Conservation (phyloP, 805 yeast genomes). For the Wickerhamiella occidentalis region DNA sequence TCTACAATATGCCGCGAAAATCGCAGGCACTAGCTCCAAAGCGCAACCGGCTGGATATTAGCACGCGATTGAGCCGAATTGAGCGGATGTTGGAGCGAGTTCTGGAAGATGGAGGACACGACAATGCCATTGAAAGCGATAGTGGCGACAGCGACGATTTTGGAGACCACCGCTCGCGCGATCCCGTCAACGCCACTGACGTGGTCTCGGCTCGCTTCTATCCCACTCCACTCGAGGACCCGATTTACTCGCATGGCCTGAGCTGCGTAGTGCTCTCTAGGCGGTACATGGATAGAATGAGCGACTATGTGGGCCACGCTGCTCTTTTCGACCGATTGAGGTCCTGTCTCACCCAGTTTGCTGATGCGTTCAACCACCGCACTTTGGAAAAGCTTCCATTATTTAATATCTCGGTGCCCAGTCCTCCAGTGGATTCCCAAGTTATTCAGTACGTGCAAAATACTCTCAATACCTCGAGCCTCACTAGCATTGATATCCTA, state of each 20-base stretch:
- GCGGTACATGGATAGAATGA: constrained; percentile 2
- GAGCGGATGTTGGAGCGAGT: constrained; percentile 22
- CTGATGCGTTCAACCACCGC: neutral
- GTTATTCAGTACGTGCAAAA: neutral
- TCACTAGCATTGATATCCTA: neutral
- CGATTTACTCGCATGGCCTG: neutral
- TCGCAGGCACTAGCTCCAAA: constrained; percentile 12
- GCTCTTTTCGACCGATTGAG: constrained; percentile 4
- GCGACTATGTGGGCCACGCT: constrained; percentile 11
- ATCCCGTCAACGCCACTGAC: constrained; percentile 9
- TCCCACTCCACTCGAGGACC: neutral
- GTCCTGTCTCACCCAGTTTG: neutral
- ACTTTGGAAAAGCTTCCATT: constrained; percentile 1
- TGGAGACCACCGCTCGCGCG: constrained; percentile 8
- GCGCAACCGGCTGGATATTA: constrained; percentile 2
- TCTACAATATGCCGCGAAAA: constrained; percentile 25
- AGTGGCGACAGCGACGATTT: constrained; percentile 2
- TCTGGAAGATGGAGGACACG: constrained; percentile 12
- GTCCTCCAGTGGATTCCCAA: neutral
- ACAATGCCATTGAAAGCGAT: neutral
- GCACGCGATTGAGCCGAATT: constrained; percentile 20
- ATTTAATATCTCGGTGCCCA: neutral
- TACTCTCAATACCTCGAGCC: neutral
- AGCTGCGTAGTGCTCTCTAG: constrained; percentile 5
- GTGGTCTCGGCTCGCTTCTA: neutral